A percentile compares a stretch with the other conserved stretches of the same genome.
These are phyloP conservation scores for Cladorrhinum sp. DNA, from an alignment of 2,329 filamentous ascomycete genomes.

Conservation along the genomic window DNA sequence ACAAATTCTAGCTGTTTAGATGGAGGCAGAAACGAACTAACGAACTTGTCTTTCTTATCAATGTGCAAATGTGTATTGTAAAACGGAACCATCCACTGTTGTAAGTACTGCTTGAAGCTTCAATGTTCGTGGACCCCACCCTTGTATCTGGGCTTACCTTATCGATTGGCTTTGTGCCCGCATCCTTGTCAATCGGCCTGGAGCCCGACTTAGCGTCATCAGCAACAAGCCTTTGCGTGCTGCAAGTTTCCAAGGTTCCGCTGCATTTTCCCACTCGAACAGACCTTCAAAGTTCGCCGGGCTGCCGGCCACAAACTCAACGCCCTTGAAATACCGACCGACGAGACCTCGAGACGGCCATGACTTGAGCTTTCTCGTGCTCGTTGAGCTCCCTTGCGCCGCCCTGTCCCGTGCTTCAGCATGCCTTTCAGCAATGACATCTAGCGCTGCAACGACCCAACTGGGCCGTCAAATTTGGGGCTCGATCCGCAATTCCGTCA, in stretches of 20 bases:
- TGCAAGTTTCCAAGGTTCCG: conserved; percentile 16
- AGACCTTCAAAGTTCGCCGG: conserved; percentile 2
- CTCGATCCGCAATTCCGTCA: conserved; percentile 32
- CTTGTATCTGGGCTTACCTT: conserved; percentile 27
- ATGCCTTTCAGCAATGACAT: conserved; percentile 34
- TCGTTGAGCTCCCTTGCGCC: conserved; percentile 15
- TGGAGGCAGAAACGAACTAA: neutral
- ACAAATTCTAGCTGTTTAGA: neutral
- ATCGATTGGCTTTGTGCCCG: conserved; percentile 26
- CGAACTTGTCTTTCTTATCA: neutral
- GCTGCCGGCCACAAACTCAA: neutral
- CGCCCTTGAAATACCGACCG: conserved; percentile 8
- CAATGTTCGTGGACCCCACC: conserved; percentile 26
- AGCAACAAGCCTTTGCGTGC: conserved; percentile 23
- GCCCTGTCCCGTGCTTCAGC: conserved; percentile 18
- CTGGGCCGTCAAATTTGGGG: conserved; percentile 36
- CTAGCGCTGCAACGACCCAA: conserved; percentile 35
- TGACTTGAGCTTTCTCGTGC: conserved; percentile 18
- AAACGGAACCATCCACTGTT: conserved; percentile 9
- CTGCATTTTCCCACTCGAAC: conserved; percentile 8
- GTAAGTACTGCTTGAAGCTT: conserved; percentile 26
- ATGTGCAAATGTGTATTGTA: neutral
- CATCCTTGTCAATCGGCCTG: conserved; percentile 12
- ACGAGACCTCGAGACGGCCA: conserved; percentile 12
- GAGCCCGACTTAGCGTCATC: conserved; percentile 25